Base-by-base conservation (phyloP, 108 stramenopile species). In the Pseudonitzschia multistriata region DNA sequence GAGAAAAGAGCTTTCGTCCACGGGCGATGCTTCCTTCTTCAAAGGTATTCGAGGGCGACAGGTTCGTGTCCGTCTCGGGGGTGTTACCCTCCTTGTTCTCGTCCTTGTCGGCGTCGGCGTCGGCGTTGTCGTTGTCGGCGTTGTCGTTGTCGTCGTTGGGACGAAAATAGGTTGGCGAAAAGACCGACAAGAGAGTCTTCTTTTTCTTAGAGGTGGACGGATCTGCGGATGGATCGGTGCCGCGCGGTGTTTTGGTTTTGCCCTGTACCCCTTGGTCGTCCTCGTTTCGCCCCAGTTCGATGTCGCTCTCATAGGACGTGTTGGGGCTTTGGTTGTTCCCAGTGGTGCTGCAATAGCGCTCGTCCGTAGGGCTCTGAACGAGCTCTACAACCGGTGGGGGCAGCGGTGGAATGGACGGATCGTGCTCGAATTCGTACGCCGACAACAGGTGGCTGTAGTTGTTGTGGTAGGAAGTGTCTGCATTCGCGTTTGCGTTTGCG, bases 341-440 rank as follows among this genome's bases (percentile, higher is more conserved):
- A 13, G 42, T 6, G 17, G 22, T 52, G 22, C 22, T 52, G 50
- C 8, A 45, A 2, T 19, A 2, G 2, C 24, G 21, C 19, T 52
- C 50, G 8, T 52, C 50, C 22, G 50, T 52, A 7, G 50, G 50
- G 22, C 50, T 52, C 50, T 25, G 21, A 25, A 52, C 50, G 15
- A 52, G 25, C 7, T 11, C 50, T 13, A 45, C 13, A 3, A 24
- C 25, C 24, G 50, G 24, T 7, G 50, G 50, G 2, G 50, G 50
- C 8, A 52, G 50, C 4, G 50, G 50, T 24, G 50, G 50, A 52
- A 52, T 52, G 50, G 50, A 52, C 3, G 50, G 50, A 52, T 52
- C 50, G 24, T 52, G 24, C 50, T 25, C 50, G 50, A 52, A 52
- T 52, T 52, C 50, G 25, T 52, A 52, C 22, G 50, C 50, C 22